Evolutionary conservation across 2,329 filamentous ascomycete species (phyloP).

Genomic region (Colletotrichum cuscutae): DNA sequence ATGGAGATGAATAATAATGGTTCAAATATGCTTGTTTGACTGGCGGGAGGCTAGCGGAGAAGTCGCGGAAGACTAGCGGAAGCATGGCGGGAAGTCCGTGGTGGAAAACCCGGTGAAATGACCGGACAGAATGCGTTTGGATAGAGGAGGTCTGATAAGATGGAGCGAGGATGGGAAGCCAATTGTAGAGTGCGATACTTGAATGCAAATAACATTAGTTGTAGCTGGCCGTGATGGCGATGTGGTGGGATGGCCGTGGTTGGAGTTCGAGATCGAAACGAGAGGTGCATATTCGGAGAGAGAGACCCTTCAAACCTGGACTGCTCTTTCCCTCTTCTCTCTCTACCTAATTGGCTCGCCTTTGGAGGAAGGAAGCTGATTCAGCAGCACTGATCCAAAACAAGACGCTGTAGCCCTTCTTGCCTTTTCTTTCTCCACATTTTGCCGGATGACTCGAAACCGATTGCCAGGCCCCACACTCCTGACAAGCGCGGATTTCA

Average conservation of each 20-base stretch:
- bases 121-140: not conserved
- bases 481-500: constrained; percentile 9
- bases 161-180: not conserved
- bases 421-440: not conserved
- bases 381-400: not conserved
- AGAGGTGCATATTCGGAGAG: not conserved
- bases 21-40: constrained; percentile 20
- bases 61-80: not conserved
- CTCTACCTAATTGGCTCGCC: not conserved
- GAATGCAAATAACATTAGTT: not conserved
- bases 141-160: not conserved
- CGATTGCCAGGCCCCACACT: not conserved
- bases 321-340: not conserved
- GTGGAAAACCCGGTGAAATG: not conserved
- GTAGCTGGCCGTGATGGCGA: not conserved
- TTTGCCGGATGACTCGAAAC: constrained; percentile 28
- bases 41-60: not conserved
- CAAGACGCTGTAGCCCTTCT: not conserved
- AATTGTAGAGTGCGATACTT: not conserved
- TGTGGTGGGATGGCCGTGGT: not conserved
- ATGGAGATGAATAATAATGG: constrained; percentile 1
- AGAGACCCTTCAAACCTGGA: not conserved
- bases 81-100: not conserved
- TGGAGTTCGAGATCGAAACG: not conserved
- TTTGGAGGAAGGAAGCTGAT: not conserved